Conservation (phyloP, 2,329 filamentous ascomycete genomes). For the Fusarium buxicola region DNA sequence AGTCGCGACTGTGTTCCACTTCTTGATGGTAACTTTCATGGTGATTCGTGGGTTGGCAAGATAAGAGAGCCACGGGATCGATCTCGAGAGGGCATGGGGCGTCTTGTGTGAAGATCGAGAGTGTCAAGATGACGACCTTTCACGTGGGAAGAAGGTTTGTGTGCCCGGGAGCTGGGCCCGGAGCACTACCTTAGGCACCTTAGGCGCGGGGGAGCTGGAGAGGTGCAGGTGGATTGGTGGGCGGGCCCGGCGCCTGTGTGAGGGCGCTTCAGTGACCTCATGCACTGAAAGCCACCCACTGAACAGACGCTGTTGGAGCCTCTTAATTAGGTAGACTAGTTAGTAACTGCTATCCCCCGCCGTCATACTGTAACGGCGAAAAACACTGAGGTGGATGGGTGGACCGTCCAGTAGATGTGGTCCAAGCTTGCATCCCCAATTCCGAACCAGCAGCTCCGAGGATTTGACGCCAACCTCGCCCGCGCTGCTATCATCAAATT, state of each 20-base stretch:
- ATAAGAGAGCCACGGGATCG: conserved; percentile 22
- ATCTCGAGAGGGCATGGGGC: conserved; percentile 1
- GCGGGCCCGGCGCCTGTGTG: conserved; percentile 16
- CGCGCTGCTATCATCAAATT: conserved; percentile 43
- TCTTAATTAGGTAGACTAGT: too few species aligned
- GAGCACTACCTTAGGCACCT: too few species aligned
- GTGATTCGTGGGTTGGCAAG: conserved; percentile 24
- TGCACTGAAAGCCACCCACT: conserved; percentile 35
- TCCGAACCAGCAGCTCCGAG: conserved; percentile 21
- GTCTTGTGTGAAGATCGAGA: conserved; percentile 9
- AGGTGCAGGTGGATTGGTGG: conserved; percentile 18
- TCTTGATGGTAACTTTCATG: conserved; percentile 96
- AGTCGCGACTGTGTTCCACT: conserved; percentile 93
- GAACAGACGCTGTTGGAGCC: too few species aligned
- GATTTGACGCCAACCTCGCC: conserved; percentile 46
- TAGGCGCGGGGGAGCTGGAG: conserved; percentile 3
- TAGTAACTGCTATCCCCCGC: too few species aligned
- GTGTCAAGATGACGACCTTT: conserved; percentile 34
- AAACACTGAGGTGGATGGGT: conserved; percentile 26
- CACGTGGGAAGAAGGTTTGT: conserved; percentile 23
- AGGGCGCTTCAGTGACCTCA: conserved; percentile 42
- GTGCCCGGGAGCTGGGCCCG: neutral
- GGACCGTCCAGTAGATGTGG: conserved; percentile 20
- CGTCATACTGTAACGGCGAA: conserved; percentile 27
- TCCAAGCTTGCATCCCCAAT: conserved; percentile 45